phyloP scores from a whole-genome alignment of 345 rosid genomes.

The Leavenworthia alabamica region DNA sequence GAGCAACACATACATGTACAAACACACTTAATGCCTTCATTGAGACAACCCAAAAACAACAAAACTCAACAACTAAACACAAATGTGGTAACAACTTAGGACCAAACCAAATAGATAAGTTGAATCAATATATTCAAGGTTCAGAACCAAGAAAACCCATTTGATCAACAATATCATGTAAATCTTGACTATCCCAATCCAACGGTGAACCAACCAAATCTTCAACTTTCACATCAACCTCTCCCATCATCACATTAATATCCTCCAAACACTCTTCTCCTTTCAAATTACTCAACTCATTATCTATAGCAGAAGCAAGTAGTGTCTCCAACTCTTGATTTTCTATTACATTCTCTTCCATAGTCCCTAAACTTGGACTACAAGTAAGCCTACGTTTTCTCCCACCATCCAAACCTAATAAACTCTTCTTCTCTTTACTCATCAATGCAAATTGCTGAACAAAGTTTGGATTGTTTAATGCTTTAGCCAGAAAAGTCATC shows the following conservation, averaged over 20 bases:
- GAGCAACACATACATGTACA: neutral
- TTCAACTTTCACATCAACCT: conserved; percentile 46
- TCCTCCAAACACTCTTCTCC: conserved; percentile 34
- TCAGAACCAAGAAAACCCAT: conserved; percentile 53
- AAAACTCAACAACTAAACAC: neutral
- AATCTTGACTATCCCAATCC: conserved; percentile 50
- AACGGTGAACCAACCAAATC: conserved; percentile 39
- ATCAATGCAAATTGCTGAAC: conserved; percentile 42
- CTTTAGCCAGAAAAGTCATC: conserved; percentile 68
- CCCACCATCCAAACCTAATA: conserved; percentile 38
- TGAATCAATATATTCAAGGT: conserved; percentile 24
- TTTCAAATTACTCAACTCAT: conserved; percentile 41
- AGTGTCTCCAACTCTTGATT: conserved; percentile 37
- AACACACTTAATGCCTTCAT: neutral
- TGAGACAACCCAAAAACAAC: neutral
- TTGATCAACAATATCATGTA: conserved; percentile 62
- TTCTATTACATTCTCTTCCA: conserved; percentile 29
- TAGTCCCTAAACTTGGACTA: conserved; percentile 40
- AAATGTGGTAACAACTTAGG: conserved; percentile 6
- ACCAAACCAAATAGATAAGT: neutral
- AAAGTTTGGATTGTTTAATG: conserved; percentile 48
- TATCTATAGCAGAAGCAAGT: conserved; percentile 39
- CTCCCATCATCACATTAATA: conserved; percentile 48
- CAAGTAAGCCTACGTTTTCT: conserved; percentile 54
- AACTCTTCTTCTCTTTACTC: conserved; percentile 34